phyloP scores from a whole-genome alignment of 2,329 filamentous ascomycete species.

The Apiospora sp. region DNA sequence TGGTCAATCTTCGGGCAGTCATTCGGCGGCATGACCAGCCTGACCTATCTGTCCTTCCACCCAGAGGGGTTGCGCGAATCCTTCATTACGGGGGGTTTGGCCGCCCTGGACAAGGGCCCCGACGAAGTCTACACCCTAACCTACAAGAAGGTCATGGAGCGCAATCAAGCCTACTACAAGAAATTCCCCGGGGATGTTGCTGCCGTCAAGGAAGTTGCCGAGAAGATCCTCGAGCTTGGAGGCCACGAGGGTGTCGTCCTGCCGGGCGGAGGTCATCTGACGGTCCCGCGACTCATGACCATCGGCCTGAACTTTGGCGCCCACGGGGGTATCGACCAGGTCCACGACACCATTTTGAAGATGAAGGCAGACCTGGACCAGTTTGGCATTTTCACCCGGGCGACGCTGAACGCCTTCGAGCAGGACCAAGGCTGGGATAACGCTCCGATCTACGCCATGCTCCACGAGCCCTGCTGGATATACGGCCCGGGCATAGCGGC shows the following conservation, averaged over 20 bases:
- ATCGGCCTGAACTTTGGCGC: constrained; percentile 81
- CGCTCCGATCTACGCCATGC: constrained; percentile 81
- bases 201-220: constrained; percentile 71
- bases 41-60: constrained; percentile 84
- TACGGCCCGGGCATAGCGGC: constrained; percentile 69
- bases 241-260: constrained; percentile 62
- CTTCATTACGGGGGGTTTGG: constrained; percentile 85
- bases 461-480: constrained; percentile 91
- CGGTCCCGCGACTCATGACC: constrained; percentile 76
- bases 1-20: constrained; percentile 92
- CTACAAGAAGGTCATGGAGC: constrained; percentile 72
- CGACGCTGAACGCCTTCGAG: constrained; percentile 75
- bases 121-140: constrained; percentile 79
- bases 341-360: constrained; percentile 78
- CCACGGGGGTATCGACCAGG: constrained; percentile 36
- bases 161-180: constrained; percentile 81
- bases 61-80: constrained; percentile 81
- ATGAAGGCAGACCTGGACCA: constrained; percentile 76
- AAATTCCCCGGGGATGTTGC: constrained; percentile 86
- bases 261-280: constrained; percentile 77
- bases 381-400: constrained; percentile 78
- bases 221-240: constrained; percentile 66
- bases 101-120: constrained; percentile 74
- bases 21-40: constrained; percentile 87
- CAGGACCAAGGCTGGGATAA: constrained; percentile 74